Base-by-base conservation (phyloP, 2,329 filamentous ascomycete species). In the Botryotinia calthae region DNA sequence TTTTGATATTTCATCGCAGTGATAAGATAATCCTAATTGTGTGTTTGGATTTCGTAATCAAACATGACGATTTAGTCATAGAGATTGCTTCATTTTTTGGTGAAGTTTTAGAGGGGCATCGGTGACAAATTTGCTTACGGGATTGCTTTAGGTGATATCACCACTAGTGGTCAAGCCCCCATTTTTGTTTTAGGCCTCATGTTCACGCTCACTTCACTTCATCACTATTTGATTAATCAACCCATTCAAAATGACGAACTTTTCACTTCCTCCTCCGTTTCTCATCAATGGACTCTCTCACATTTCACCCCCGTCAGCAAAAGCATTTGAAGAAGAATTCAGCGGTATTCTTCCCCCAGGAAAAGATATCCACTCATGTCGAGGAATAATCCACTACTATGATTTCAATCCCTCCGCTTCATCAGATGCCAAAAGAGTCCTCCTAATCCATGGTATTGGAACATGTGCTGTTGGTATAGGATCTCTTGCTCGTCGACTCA, bases 371-470 rank as follows among this genome's bases (percentile, higher is more conserved):
- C 56, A 37, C 2, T 71, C 75, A 4, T 76, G 61, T 42, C 67
- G 67, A 48, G 75, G 76, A 18, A 70, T 34, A 58, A 75, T 74
- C 34, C 68, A 72, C 3, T 74, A 73, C 40, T 77, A 76, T 68
- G n/a, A 62, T 48, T 65, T 76, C 65, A 18, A 63, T 56, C 51
- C 51, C 51, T 56, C 51, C n/a, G 8, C 59, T 58, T 70, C 28
- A 31, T 70, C 0, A 6, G 18, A 74, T 0, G 73, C 77, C 0
- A 69, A 76, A 44, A 81, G 80, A 8, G 81, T 86, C 0, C 79
- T 87, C 0, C 77, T 87, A 46, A 76, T 87, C 0, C 86, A 88
- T 73, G 86, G 86, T 37, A 82, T 87, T 0, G 83, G 86, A 70
- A 88, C 86, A 0, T 83, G 84, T 10, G 84, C 86, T 2, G 77